phyloP scores from a whole-genome alignment of 225 moss, liverwort and hornwort genomes.

The Lunularia cruciata region DNA sequence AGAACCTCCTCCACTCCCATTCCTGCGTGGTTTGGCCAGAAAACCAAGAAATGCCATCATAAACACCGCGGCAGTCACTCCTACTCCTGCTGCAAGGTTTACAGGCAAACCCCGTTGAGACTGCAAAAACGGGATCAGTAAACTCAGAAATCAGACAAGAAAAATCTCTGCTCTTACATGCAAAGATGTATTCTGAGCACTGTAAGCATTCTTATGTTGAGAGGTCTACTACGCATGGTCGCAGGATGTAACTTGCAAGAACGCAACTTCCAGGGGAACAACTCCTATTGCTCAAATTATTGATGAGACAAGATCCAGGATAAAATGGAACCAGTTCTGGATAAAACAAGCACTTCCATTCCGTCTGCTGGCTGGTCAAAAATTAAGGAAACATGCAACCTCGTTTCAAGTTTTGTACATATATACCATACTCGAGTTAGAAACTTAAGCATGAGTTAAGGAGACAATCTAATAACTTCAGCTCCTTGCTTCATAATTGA shows the following conservation, averaged over 20 bases:
- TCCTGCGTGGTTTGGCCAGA: constrained; percentile 70
- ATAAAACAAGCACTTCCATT: no score
- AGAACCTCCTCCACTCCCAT: constrained; percentile 63
- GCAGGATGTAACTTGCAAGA: background rate
- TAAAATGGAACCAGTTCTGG: no score
- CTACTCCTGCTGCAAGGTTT: constrained; percentile 82
- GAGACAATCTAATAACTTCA: no score
- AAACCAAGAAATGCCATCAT: constrained; percentile 91
- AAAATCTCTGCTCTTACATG: background rate
- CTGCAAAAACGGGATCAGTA: constrained; percentile 38
- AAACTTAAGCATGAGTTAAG: no score
- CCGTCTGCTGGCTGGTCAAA: no score
- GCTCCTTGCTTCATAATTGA: no score
- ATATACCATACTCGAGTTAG: no score
- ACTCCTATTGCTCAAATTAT: no score
- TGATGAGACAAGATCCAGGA: background rate
- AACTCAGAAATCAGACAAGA: background rate
- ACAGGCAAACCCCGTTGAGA: constrained; percentile 67
- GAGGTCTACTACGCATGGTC: background rate
- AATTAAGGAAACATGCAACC: no score
- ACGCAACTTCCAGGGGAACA: no score
- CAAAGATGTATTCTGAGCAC: no score
- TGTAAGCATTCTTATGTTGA: background rate
- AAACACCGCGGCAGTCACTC: constrained; percentile 74
- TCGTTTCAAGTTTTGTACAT: no score